Percentiles rank a stretch among this genome's conserved stretches.
These are phyloP conservation scores for Saprolegnia parasitica DNA, from an alignment of 352 stramenopile species.

Conservation along the genomic window DNA sequence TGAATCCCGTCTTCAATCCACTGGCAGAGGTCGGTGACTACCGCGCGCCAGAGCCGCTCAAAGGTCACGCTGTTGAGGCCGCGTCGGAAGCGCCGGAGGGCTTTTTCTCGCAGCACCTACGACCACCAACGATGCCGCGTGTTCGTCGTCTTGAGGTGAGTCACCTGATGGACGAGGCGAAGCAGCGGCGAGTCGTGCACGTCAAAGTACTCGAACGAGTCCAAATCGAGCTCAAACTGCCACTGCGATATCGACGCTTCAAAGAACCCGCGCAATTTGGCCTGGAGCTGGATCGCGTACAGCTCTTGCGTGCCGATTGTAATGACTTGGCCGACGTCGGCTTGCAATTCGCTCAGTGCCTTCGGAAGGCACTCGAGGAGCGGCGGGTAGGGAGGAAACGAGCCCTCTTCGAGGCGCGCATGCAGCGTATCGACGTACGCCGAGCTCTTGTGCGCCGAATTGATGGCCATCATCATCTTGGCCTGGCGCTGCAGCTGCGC, in stretches of 20 bases:
- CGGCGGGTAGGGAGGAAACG: constrained; percentile 48
- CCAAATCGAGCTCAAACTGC: constrained; percentile 58
- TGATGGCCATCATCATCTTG: constrained; percentile 85
- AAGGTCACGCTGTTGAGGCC: constrained; percentile 56
- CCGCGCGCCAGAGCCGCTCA: constrained; percentile 57
- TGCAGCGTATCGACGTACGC: constrained; percentile 63
- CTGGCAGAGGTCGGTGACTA: constrained; percentile 51
- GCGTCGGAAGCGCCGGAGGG: constrained; percentile 55
- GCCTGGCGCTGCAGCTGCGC: constrained; percentile 57
- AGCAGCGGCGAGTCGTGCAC: constrained; percentile 61
- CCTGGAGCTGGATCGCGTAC: constrained; percentile 15
- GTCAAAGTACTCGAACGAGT: constrained; percentile 59
- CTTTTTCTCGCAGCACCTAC: constrained; percentile 60
- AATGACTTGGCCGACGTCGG: constrained; percentile 68
- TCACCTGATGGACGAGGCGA: constrained; percentile 49
- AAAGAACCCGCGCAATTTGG: constrained; percentile 1
- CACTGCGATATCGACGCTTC: constrained; percentile 39
- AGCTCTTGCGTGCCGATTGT: constrained; percentile 67
- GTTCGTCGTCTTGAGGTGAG: neutral
- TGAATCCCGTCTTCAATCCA: constrained; percentile 56
- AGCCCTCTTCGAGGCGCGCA: constrained; percentile 51
- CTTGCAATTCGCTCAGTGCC: constrained; percentile 57
- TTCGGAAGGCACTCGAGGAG: constrained; percentile 74
- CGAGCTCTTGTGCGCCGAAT: constrained; percentile 74
- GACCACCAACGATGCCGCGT: neutral